Conservation (phyloP, 768 basidiomycete genomes). For the Udeniomyces megalosporus region DNA sequence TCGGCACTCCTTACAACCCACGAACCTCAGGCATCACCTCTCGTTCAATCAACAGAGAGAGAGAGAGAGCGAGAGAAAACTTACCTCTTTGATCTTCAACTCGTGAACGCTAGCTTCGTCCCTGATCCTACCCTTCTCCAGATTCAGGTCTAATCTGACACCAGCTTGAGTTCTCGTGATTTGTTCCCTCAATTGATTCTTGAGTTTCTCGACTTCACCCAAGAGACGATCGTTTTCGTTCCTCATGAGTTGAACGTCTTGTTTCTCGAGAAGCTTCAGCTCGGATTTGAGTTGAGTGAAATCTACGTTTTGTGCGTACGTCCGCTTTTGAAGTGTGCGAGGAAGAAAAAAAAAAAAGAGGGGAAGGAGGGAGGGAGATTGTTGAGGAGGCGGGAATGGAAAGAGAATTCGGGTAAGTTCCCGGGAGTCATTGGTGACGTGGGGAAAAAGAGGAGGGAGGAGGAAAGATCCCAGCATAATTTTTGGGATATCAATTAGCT, state of each 20-base stretch:
- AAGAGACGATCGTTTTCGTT: constrained; percentile 90
- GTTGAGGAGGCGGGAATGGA: background rate
- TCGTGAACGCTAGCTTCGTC: constrained; percentile 85
- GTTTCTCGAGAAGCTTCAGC: constrained; percentile 89
- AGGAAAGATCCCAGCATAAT: too few species aligned
- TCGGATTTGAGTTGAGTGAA: constrained; percentile 94
- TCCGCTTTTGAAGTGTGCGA: constrained; percentile 19
- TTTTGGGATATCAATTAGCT: too few species aligned
- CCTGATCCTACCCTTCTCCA: constrained; percentile 78
- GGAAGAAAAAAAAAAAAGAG: background rate
- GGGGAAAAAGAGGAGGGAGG: too few species aligned
- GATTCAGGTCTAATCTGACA: constrained; percentile 81
- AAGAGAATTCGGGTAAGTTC: background rate
- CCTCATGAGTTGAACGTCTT: constrained; percentile 86
- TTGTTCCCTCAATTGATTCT: constrained; percentile 80
- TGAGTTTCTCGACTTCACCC: constrained; percentile 81
- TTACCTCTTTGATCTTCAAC: constrained; percentile 73
- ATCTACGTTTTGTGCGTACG: constrained; percentile 48
- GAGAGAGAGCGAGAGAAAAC: too few species aligned
- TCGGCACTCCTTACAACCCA: too few species aligned
- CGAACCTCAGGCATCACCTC: too few species aligned
- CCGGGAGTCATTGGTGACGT: too few species aligned
- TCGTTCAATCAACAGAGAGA: too few species aligned
- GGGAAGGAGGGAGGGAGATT: background rate
- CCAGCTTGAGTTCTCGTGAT: constrained; percentile 82